phyloP scores from a whole-genome alignment of 2,329 filamentous ascomycete genomes.

The Colletotrichum sublineola region DNA sequence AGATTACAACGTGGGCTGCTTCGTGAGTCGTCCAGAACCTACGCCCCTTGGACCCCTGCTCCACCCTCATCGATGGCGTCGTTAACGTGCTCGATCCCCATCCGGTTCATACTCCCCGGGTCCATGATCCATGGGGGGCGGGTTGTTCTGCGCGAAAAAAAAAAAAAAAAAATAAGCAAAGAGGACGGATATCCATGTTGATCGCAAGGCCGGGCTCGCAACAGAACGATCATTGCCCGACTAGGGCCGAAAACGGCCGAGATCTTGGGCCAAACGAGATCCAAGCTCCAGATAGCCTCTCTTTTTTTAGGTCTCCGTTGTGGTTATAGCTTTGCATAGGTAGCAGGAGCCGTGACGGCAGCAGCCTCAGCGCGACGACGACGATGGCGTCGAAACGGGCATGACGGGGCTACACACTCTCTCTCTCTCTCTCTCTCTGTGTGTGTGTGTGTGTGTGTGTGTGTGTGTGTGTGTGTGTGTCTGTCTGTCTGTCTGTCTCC shows the following conservation, averaged over 20 bases:
- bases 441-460: no score
- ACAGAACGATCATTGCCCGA: slow-evolving; percentile 12
- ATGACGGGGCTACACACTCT: background rate
- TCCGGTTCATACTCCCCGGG: slow-evolving; percentile 30
- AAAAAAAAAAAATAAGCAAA: background rate
- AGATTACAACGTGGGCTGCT: slow-evolving; percentile 28
- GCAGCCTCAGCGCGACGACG: slow-evolving; percentile 7
- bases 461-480: background rate
- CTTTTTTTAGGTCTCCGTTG: background rate
- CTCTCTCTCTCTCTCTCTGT: background rate
- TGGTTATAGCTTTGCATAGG: slow-evolving; percentile 16
- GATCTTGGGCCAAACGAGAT: slow-evolving; percentile 23
- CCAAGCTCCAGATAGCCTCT: slow-evolving; percentile 7
- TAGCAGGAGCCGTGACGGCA: slow-evolving; percentile 16
- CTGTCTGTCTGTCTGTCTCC: background rate
- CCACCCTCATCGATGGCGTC: slow-evolving; percentile 26
- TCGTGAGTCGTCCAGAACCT: slow-evolving; percentile 21
- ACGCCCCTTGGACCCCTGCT: slow-evolving; percentile 35
- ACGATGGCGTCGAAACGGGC: slow-evolving; percentile 4
- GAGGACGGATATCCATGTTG: background rate
- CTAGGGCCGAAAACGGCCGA: slow-evolving; percentile 3
- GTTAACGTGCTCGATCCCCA: slow-evolving; percentile 24
- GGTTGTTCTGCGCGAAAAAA: background rate
- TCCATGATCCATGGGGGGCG: slow-evolving; percentile 18
- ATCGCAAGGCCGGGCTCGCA: slow-evolving; percentile 6